A percentile compares a stretch with the other conserved stretches of the same genome.
Evolutionary conservation across 441 rosid species (phyloP).

Genomic region (Corymbia citriodora): DNA sequence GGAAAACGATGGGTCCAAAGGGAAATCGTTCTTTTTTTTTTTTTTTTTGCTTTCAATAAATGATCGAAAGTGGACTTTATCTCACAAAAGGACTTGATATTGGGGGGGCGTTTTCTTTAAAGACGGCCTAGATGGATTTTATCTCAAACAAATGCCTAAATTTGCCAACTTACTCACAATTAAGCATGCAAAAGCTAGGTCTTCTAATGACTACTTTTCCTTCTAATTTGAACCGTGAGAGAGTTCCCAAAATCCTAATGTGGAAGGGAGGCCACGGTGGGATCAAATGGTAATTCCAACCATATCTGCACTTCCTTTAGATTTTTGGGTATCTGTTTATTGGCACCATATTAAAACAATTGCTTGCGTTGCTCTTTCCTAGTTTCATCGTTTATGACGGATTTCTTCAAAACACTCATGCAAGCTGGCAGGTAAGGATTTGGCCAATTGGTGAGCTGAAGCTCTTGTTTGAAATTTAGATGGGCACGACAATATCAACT

Average conservation of each 20-base stretch:
- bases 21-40: too few species aligned
- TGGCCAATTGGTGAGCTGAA: rapidly evolving
- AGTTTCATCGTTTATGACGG: neutral
- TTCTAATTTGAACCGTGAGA: neutral
- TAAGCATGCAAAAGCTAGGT: neutral
- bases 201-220: neutral
- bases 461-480: neutral
- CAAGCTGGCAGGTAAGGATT: neutral
- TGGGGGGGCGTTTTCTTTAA: neutral
- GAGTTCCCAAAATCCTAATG: neutral
- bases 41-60: too few species aligned
- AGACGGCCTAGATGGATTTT: neutral
- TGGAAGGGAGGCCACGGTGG: neutral
- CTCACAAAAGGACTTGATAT: neutral
- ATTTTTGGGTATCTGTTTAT: neutral
- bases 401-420: neutral
- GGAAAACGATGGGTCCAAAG: neutral
- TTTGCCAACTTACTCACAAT: neutral
- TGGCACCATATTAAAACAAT: neutral
- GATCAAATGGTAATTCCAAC: neutral
- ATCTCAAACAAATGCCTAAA: neutral
- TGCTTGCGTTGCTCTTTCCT: neutral
- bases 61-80: too few species aligned
- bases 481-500: neutral
- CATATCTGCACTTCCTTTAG: too few species aligned